Percentiles rank a stretch among this genome's conserved stretches.
Evolutionary conservation across 1,284 basidiomycete genomes (phyloP).

Genomic region (Trametes pubescens): DNA sequence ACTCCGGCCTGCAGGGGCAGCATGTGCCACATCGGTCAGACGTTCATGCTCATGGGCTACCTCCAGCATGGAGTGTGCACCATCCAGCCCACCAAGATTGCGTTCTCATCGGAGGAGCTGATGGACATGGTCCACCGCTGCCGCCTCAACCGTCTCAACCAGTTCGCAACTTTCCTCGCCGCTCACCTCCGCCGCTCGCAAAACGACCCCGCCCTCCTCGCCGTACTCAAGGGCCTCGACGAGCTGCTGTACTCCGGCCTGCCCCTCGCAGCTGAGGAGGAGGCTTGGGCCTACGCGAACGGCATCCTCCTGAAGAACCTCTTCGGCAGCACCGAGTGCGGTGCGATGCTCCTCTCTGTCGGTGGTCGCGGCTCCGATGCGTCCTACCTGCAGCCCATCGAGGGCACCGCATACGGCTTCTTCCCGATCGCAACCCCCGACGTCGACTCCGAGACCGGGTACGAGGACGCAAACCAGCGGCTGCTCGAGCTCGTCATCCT

Average conservation of each 20-base stretch:
- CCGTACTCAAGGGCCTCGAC: conserved; percentile 51
- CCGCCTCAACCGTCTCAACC: conserved; percentile 73
- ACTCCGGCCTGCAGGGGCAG: conserved; percentile 35
- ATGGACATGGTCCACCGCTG: conserved; percentile 48
- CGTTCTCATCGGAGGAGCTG: conserved; percentile 42
- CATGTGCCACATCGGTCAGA: conserved; percentile 46
- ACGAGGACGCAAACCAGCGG: conserved; percentile 57
- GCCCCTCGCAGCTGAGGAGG: conserved; percentile 44
- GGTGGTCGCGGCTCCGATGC: conserved; percentile 52
- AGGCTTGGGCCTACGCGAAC: conserved; percentile 65
- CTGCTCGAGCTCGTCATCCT: conserved; percentile 73
- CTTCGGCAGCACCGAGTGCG: conserved; percentile 80
- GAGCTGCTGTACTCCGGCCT: conserved; percentile 43
- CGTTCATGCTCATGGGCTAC: conserved; percentile 42
- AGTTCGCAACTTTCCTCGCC: conserved; percentile 73
- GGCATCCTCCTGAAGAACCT: conserved; percentile 70
- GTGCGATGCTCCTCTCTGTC: conserved; percentile 67
- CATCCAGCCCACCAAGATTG: conserved; percentile 43
- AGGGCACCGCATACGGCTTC: conserved; percentile 66
- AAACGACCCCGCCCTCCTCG: conserved; percentile 64
- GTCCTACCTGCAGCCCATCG: conserved; percentile 56
- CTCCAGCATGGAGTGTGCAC: conserved; percentile 44
- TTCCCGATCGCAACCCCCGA: conserved; percentile 53
- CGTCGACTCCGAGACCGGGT: conserved; percentile 44
- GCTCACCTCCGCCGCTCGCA: conserved; percentile 67